A percentile compares a stretch with the other conserved stretches of the same genome.
phyloP scores from a whole-genome alignment of 305 asterid species.

The Rubia balearica region DNA sequence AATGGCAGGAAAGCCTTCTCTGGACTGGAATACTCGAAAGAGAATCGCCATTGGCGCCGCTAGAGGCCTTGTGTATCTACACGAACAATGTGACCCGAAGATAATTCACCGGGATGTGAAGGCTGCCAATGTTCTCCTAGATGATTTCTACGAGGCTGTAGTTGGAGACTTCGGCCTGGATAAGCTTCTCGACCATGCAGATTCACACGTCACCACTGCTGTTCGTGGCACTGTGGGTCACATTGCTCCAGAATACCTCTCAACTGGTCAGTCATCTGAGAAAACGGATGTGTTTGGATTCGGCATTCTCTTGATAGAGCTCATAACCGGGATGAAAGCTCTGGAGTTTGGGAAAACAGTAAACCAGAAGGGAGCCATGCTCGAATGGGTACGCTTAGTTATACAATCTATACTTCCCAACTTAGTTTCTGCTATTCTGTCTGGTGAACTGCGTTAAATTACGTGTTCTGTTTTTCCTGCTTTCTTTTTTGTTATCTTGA shows the following conservation, averaged over 20 bases:
- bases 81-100: constrained; percentile 97
- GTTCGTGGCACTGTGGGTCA: constrained; percentile 98
- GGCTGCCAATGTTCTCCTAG: constrained; percentile 86
- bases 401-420: background rate
- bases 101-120: constrained; percentile 91
- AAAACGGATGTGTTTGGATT: constrained; percentile 96
- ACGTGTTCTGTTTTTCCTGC: too few relatives aligned
- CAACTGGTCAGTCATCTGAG: constrained; percentile 96
- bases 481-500: background rate
- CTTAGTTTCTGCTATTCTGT: background rate
- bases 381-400: constrained; percentile 59
- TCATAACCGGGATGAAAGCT: constrained; percentile 90
- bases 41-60: constrained; percentile 88
- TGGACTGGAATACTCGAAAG: constrained; percentile 84
- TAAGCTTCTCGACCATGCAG: constrained; percentile 78
- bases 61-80: constrained; percentile 81
- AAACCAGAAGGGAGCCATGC: constrained; percentile 82
- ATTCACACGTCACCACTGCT: constrained; percentile 93
- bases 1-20: constrained; percentile 57
- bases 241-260: constrained; percentile 90
- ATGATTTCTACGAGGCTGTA: constrained; percentile 72
- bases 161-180: constrained; percentile 98
- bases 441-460: too few relatives aligned
- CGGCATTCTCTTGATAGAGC: constrained; percentile 85
- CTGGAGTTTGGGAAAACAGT: constrained; percentile 74